Evolutionary conservation across 305 asterid genomes (phyloP), one percentile per base, ranked within the genome.

Genomic region (Fraxinus angustifolia): DNA sequence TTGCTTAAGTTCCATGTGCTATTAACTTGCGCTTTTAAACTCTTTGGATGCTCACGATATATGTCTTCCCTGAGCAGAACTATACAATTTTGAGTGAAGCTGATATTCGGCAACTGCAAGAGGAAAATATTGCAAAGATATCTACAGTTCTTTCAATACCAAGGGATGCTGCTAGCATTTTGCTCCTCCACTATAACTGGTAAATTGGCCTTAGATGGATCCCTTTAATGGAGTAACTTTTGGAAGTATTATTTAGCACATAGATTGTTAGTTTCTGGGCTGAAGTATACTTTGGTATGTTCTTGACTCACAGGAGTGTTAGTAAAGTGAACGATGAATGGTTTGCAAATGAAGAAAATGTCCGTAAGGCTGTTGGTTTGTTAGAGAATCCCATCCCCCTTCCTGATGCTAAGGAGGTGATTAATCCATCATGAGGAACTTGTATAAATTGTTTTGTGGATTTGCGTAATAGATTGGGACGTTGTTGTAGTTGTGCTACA

Each of bases 121-220:
- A 92, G 82, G 98, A 93, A 81, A 83, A 82, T 82, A 92, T 96
- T 70, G 87, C 92, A 23, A 92, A 94, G 83, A 83, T 96, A 83
- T 91, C 97, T 19, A 81, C 88, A 4, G 95, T 96, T 80, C 98
- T 96, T 82, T 96, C 99, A 23, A 93, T 96, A 82, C 88, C 99
- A 76, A 88, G 89, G 88, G 91, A 82, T 78, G 97, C 90, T 83
- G 99, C 99, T 75, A 90, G 95, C 82, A 91, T 96, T 87, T 85
- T 96, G 85, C 98, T 96, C 76, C 97, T 93, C 53, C 96, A 90
- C 85, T 94, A 93, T 87, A 93, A 92, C 86, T 96, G 99, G 99
- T 96, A 91, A 80, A 53, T 86, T 76, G 36, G 73, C 73, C 72
- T 72, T 72, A 76, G 74, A 78, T 79, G 30, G 76, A 36, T 84